A percentile compares a stretch with the other conserved stretches of the same genome.
phyloP scores from a whole-genome alignment of 371 early-diverging fungal genomes.

The Mucor velutinosus region DNA sequence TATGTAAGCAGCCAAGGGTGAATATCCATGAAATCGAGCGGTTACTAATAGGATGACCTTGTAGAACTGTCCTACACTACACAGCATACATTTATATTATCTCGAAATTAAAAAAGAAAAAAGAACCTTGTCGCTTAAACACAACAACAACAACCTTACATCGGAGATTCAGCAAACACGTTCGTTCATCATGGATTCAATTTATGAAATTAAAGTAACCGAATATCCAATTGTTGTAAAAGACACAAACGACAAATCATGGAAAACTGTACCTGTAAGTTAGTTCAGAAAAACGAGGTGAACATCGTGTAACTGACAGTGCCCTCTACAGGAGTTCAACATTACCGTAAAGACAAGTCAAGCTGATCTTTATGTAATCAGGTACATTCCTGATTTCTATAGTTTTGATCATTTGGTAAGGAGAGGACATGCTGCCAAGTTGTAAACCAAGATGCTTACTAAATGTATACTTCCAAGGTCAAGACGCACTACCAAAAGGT shows the following conservation, averaged over 20 bases:
- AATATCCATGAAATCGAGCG: neutral
- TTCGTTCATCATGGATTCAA: conserved; percentile 16
- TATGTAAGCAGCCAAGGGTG: neutral
- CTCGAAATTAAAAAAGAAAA: conserved; percentile 1
- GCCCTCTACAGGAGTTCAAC: conserved; percentile 36
- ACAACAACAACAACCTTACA: neutral
- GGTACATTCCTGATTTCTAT: conserved; percentile 63
- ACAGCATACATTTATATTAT: neutral
- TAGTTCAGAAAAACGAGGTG: neutral
- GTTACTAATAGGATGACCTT: neutral
- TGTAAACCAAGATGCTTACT: neutral
- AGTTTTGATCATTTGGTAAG: conserved; percentile 64
- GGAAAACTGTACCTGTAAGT: conserved; percentile 30
- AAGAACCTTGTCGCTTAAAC: neutral
- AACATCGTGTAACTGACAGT: neutral
- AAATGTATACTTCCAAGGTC: conserved; percentile 25
- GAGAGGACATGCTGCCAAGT: neutral
- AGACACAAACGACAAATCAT: conserved; percentile 20
- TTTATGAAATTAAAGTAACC: conserved; percentile 24
- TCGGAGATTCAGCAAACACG: conserved; percentile 20
- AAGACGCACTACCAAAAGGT: conserved; percentile 44
- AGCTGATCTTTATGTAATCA: conserved; percentile 48
- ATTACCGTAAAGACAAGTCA: conserved; percentile 55
- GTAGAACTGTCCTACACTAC: neutral
- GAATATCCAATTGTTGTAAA: conserved; percentile 26